These are phyloP conservation scores for Coprinopsis sp. DNA, from an alignment of 768 basidiomycete species.

Conservation along the genomic window DNA sequence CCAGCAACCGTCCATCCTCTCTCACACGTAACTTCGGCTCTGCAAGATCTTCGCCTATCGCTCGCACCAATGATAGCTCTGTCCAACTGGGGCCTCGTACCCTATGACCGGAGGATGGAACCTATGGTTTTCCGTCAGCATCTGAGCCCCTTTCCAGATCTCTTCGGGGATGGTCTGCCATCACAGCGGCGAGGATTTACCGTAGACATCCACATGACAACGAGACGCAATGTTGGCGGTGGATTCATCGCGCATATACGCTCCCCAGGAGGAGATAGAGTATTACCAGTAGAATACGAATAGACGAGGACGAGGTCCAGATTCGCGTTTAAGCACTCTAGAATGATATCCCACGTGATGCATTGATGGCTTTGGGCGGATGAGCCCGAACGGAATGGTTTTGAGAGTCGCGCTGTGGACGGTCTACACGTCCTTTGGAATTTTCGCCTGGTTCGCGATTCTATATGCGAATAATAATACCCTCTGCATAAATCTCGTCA, in stretches of 20 bases:
- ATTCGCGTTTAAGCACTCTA: too few species aligned
- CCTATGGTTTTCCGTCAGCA: constrained; percentile 44
- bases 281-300: too few species aligned
- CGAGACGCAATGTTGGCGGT: background rate
- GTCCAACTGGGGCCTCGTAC: constrained; percentile 13
- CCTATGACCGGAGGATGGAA: constrained; percentile 7
- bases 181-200: background rate
- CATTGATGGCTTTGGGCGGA: too few species aligned
- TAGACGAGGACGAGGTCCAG: too few species aligned
- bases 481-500: background rate
- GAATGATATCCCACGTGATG: too few species aligned
- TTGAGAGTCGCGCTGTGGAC: too few species aligned
- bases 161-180: background rate
- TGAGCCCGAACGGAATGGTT: too few species aligned
- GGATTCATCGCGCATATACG: background rate
- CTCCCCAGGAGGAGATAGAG: too few species aligned
- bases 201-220: constrained; percentile 4
- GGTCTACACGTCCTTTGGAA: background rate
- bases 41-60: constrained; percentile 16
- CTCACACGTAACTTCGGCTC: constrained; percentile 42
- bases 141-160: constrained; percentile 37
- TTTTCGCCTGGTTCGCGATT: background rate
- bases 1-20: constrained; percentile 20
- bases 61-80: constrained; percentile 13
- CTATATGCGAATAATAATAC: background rate